These are phyloP conservation scores for Schwanniomyces occidentalis DNA, from an alignment of 805 yeast genomes.

Conservation along the genomic window DNA sequence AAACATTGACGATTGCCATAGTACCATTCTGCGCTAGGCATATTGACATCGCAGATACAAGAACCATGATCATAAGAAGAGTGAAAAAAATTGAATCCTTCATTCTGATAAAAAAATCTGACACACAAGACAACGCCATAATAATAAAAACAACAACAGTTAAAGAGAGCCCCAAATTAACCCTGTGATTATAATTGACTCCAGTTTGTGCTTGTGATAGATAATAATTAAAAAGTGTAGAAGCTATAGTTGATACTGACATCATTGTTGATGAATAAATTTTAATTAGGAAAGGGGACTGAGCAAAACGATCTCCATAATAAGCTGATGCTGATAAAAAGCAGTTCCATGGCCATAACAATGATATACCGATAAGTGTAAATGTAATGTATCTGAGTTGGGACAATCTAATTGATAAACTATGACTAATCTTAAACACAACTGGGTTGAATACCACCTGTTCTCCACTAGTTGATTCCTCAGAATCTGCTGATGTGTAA, in stretches of 20 bases:
- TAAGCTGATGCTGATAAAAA: constrained; percentile 84
- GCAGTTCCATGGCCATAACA: constrained; percentile 97
- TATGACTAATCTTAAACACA: constrained; percentile 11
- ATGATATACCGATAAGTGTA: constrained; percentile 68
- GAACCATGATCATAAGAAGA: constrained; percentile 61
- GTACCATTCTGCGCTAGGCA: constrained; percentile 87
- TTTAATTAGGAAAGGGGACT: constrained; percentile 50
- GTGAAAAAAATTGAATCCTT: constrained; percentile 46
- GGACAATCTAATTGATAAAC: constrained; percentile 19
- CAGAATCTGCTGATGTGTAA: constrained; percentile 2
- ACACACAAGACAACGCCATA: constrained; percentile 54
- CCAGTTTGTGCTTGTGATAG: constrained; percentile 67
- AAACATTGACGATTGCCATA: constrained; percentile 79
- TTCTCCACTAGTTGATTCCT: background rate
- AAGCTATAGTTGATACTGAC: constrained; percentile 76
- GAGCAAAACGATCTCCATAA: constrained; percentile 61
- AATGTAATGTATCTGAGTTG: constrained; percentile 57
- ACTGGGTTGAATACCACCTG: constrained; percentile 17
- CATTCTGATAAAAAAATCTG: constrained; percentile 32
- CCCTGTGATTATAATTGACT: constrained; percentile 56
- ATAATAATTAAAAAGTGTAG: constrained; percentile 57
- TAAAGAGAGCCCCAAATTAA: constrained; percentile 58
- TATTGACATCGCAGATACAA: constrained; percentile 70
- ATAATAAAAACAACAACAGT: constrained; percentile 59
- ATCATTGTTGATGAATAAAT: constrained; percentile 82